These are phyloP conservation scores for Panicum miliaceum DNA, from an alignment of 176 grass and related monocot genomes.

Conservation along the genomic window DNA sequence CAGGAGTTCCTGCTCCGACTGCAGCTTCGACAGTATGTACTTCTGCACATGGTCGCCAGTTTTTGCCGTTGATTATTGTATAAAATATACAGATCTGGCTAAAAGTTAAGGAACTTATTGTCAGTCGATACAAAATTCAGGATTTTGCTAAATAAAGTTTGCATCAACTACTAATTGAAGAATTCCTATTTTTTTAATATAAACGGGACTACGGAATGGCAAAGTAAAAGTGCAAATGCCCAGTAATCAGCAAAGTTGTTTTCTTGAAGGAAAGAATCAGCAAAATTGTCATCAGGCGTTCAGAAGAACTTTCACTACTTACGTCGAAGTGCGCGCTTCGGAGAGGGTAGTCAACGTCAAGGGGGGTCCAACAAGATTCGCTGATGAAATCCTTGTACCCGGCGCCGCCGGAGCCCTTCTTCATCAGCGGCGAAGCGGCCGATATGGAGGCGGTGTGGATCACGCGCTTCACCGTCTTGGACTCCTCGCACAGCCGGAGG, in stretches of 20 bases:
- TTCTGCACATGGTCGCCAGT: conserved; percentile 25
- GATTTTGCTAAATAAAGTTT: neutral
- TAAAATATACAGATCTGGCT: neutral
- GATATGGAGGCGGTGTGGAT: conserved; percentile 66
- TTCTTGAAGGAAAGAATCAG: too few species aligned
- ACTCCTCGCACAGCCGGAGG: conserved; percentile 52
- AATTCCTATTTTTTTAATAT: neutral
- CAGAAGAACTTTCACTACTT: neutral
- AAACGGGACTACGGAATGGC: neutral
- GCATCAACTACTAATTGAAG: neutral
- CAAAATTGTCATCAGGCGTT: neutral
- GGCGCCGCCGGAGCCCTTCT: conserved; percentile 6
- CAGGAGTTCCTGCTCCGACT: conserved; percentile 61
- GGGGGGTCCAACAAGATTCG: conserved; percentile 61
- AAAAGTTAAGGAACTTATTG: neutral
- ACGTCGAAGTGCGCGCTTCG: conserved; percentile 46
- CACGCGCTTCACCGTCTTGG: conserved; percentile 64
- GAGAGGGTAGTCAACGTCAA: conserved; percentile 46
- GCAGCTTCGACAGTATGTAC: conserved; percentile 54
- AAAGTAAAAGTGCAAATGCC: neutral
- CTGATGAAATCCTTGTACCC: conserved; percentile 48
- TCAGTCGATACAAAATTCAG: neutral
- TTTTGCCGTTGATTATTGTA: neutral
- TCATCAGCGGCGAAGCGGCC: conserved; percentile 52
- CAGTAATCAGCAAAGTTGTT: neutral